Evolutionary conservation across 768 basidiomycete species (phyloP), one percentile per base, ranked within the genome.

Genomic region (Boletus subcaerulescens): DNA sequence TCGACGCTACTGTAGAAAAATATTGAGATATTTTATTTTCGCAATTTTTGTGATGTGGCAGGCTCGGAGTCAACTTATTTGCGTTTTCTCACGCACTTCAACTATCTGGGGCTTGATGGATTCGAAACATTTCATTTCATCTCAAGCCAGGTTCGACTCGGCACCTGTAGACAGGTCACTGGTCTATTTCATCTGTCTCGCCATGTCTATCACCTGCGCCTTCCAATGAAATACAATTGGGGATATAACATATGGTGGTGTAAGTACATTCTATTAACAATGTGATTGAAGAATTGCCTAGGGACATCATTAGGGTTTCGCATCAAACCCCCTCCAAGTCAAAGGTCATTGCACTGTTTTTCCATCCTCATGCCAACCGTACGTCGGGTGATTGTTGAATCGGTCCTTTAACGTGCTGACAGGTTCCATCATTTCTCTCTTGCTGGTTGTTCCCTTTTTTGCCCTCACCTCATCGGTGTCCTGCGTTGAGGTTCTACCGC

Each of bases 361-460:
- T 24, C 38, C 40, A 22, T 47, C 45, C 46, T 39, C 56, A 35
- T 56, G 32, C 32, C 14, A 29, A 44, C 43, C 35, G 57, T 46
- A 31, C 10, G 47, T 17, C 26, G 11, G 22, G 5, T 18, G 26
- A 38, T 32, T 33, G 26, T 55, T 45, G 5, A 20, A 11, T 43
- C 18, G 9, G 40, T 15, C 26, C 29, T 42, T 43, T 33, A 26
- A 14, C 11, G 10, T 5, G 17, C 35, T 39, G 32, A 38, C 22
- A 38, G 20, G 46, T 6, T 13, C 14, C 18, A 29, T 35, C 15
- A 15, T 20, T 12, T n/a, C 22, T 22, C 15, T 33, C 36, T 32
- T 24, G 22, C 52, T 36, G 32, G 33, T 35, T 8, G 20, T 24
- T 11, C 20, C 44, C 33, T 14, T 47, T 40, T 15, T 15, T 5